Evolutionary conservation across 2,329 filamentous ascomycete genomes (phyloP).

Genomic region (Zarea fungicola): DNA sequence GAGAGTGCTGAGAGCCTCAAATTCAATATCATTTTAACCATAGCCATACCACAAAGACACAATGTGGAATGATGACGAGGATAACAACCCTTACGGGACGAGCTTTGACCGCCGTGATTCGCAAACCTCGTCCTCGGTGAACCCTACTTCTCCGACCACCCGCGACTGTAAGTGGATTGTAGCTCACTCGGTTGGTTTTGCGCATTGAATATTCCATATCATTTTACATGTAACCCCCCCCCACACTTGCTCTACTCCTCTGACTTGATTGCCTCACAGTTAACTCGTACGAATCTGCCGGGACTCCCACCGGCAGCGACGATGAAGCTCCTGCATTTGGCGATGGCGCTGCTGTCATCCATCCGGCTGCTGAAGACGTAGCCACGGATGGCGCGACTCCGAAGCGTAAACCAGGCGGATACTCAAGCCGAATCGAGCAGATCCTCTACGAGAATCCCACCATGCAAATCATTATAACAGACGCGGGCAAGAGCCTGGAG

Average conservation of each 20-base stretch:
- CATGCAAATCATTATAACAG: slow-evolving; percentile 83
- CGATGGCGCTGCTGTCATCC: slow-evolving; percentile 23
- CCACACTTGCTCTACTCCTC: not conserved
- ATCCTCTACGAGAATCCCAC: slow-evolving; percentile 93
- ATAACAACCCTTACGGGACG: slow-evolving; percentile 92
- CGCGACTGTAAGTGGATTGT: slow-evolving; percentile 59
- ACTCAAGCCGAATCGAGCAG: slow-evolving; percentile 94
- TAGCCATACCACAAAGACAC: slow-evolving; percentile 14
- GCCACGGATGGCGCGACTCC: slow-evolving; percentile 41
- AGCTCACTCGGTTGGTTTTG: too few species aligned
- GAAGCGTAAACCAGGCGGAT: slow-evolving; percentile 74
- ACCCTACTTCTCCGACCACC: slow-evolving; percentile 57
- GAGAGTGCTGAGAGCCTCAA: not conserved
- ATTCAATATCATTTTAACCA: slow-evolving; percentile 20
- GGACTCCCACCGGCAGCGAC: slow-evolving; percentile 64
- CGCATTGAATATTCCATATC: slow-evolving; percentile 3
- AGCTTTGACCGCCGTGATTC: slow-evolving; percentile 87
- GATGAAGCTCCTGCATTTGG: slow-evolving; percentile 50
- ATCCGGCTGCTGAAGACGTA: slow-evolving; percentile 44
- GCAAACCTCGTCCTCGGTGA: slow-evolving; percentile 61
- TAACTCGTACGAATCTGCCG: slow-evolving; percentile 55
- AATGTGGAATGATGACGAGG: slow-evolving; percentile 95
- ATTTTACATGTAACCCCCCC: not conserved
- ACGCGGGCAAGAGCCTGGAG: slow-evolving; percentile 92
- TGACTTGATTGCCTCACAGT: slow-evolving; percentile 19